Conservation (phyloP, 768 basidiomycete species). For the Phylloporus arenicola region DNA sequence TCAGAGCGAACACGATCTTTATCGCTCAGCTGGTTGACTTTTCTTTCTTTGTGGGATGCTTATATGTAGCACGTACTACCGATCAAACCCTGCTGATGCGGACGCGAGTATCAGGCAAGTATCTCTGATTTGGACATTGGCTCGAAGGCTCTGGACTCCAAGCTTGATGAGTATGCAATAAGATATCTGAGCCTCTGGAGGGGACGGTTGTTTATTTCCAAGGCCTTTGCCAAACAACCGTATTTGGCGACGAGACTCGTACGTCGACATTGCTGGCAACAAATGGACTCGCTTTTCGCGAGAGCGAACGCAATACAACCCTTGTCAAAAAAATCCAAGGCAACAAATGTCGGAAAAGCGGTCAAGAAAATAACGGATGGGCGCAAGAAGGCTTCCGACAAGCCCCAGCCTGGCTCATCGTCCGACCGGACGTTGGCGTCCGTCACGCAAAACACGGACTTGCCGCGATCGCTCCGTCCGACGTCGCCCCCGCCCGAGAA, state of each 20-base stretch:
- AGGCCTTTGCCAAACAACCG: neutral
- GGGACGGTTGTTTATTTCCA: neutral
- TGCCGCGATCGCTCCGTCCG: conserved; percentile 66
- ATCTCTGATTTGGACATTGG: too few species aligned
- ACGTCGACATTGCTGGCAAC: neutral
- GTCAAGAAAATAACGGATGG: conserved; percentile 22
- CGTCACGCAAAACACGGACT: conserved; percentile 49
- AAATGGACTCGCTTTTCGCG: conserved; percentile 71
- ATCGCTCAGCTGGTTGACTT: neutral
- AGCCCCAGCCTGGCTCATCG: conserved; percentile 10
- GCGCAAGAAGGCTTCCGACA: conserved; percentile 12
- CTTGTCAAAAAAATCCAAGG: conserved; percentile 41
- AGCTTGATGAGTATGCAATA: too few species aligned
- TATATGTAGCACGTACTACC: too few species aligned
- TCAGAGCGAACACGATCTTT: neutral
- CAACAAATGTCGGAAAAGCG: conserved; percentile 3
- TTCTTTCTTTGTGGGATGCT: neutral
- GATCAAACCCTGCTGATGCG: too few species aligned
- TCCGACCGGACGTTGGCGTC: conserved; percentile 54
- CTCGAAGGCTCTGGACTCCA: too few species aligned
- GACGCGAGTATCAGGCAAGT: too few species aligned
- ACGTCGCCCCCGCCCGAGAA: conserved; percentile 42
- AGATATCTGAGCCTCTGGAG: too few species aligned
- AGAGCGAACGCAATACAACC: conserved; percentile 58
- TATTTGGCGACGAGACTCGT: too few species aligned